Conservation (phyloP, 2,329 filamentous ascomycete species). For the Penicillium rolfsii region DNA sequence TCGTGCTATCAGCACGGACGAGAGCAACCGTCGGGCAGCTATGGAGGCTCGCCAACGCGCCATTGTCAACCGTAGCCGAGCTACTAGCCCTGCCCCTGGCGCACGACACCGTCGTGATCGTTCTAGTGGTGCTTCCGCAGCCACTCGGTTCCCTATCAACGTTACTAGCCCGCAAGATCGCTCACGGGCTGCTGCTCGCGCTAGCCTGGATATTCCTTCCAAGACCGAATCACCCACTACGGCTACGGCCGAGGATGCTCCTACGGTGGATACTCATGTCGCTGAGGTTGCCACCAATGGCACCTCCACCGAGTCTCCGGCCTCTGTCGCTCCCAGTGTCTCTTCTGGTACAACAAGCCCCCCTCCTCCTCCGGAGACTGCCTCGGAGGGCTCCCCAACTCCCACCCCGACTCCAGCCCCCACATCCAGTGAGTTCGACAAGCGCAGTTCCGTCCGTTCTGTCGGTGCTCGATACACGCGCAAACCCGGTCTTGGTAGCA, state of each 20-base stretch:
- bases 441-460: conserved; percentile 66
- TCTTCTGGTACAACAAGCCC: conserved; percentile 34
- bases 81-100: conserved; percentile 65
- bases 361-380: conserved; percentile 35
- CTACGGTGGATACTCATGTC: conserved; percentile 31
- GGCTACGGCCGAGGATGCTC: conserved; percentile 39
- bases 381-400: conserved; percentile 41
- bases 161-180: conserved; percentile 63
- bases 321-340: conserved; percentile 30
- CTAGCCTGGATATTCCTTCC: conserved; percentile 81
- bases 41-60: conserved; percentile 92
- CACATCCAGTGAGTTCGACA: conserved; percentile 52
- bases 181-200: conserved; percentile 51
- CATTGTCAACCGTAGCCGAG: conserved; percentile 71
- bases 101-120: conserved; percentile 74
- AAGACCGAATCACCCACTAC: conserved; percentile 53
- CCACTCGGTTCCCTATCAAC: conserved; percentile 83
- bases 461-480: conserved; percentile 52
- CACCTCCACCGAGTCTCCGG: conserved; percentile 37
- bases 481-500: conserved; percentile 53
- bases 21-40: conserved; percentile 89
- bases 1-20: conserved; percentile 89
- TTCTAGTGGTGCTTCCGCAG: conserved; percentile 69
- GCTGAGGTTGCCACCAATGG: conserved; percentile 50
- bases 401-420: conserved; percentile 37